Conservation (phyloP, 2,329 filamentous ascomycete genomes). For the Anisogramma anomala region DNA sequence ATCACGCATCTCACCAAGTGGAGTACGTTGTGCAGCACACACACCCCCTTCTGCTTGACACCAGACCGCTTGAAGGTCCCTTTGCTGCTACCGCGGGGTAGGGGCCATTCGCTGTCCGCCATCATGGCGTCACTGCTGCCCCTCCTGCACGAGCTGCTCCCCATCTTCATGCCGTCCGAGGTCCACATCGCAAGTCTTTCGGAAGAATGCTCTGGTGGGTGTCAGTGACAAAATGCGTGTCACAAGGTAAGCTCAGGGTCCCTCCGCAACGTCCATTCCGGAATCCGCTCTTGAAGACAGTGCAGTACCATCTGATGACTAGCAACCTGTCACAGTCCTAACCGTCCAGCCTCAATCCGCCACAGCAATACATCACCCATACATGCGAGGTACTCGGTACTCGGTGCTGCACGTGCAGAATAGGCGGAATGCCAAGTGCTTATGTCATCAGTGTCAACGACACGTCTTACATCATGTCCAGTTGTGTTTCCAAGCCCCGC, state of each 20-base stretch:
- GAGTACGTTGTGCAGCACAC: background rate
- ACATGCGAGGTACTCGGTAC: no score
- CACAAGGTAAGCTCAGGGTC: conserved; percentile 37
- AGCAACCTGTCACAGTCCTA: conserved; percentile 35
- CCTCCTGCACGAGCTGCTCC: conserved; percentile 44
- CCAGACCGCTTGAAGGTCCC: background rate
- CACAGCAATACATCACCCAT: conserved; percentile 55
- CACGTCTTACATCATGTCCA: no score
- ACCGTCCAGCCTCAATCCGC: conserved; percentile 50
- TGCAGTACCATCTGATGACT: conserved; percentile 14
- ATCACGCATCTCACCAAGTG: background rate
- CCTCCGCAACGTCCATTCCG: background rate
- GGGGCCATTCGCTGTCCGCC: background rate
- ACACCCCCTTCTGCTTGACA: background rate
- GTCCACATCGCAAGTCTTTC: conserved; percentile 42
- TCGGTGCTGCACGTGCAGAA: no score
- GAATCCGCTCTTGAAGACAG: background rate
- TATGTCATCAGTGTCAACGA: no score
- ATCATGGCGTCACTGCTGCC: conserved; percentile 42
- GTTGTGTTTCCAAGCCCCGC: no score
- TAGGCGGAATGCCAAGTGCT: no score
- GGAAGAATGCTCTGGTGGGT: conserved; percentile 47
- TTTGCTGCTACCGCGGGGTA: background rate
- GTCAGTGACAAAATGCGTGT: conserved; percentile 56
- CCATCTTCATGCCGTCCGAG: conserved; percentile 46